Conservation (phyloP, 108 stramenopile genomes). For the Nitzschia sp. region DNA sequence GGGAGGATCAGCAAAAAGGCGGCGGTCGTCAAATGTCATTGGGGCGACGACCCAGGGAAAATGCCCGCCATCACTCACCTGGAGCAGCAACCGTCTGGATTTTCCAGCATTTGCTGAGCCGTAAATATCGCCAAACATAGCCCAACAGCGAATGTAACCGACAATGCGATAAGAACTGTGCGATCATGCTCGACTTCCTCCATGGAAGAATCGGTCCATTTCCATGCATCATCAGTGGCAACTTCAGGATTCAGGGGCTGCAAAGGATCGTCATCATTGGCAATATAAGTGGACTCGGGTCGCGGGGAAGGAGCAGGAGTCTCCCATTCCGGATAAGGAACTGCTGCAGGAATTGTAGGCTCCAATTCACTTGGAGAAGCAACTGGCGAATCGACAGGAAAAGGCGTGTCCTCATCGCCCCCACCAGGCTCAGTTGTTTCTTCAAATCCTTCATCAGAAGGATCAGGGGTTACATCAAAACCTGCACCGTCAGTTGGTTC, state of each 20-base stretch:
- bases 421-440: too few species aligned
- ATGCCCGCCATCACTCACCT: constrained; percentile 40
- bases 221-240: constrained; percentile 1
- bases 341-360: too few species aligned
- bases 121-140: constrained; percentile 60
- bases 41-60: background rate
- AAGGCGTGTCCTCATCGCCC: background rate
- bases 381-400: background rate
- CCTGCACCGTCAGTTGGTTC: background rate
- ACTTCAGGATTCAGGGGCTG: background rate
- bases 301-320: constrained; percentile 4
- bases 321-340: too few species aligned
- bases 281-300: constrained; percentile 19
- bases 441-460: background rate
- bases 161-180: constrained; percentile 40
- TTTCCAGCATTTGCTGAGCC: constrained; percentile 78
- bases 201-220: constrained; percentile 10
- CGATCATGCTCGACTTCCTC: constrained; percentile 49
- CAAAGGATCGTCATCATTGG: constrained; percentile 30
- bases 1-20: background rate
- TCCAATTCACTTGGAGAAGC: background rate
- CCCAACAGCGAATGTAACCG: constrained; percentile 37
- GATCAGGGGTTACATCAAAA: background rate
- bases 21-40: background rate
- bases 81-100: constrained; percentile 77